phyloP scores from a whole-genome alignment of 371 early-diverging fungal genomes.

The Apophysomyces elegans region DNA sequence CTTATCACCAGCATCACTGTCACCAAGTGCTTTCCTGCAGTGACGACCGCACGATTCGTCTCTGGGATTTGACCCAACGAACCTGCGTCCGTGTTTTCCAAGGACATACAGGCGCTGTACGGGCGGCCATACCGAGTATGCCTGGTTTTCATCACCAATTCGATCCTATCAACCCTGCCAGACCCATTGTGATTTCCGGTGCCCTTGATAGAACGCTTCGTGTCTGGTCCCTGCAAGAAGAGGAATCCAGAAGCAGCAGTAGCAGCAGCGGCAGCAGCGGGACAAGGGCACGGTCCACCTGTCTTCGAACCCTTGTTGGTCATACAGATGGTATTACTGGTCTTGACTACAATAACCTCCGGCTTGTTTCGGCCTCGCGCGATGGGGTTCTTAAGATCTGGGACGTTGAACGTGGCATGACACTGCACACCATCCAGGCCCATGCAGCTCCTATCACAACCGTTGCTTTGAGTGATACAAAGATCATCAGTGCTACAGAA shows the following conservation, averaged over 20 bases:
- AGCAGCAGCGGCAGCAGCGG: not conserved
- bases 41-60: conserved; percentile 75
- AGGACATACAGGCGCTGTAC: conserved; percentile 81
- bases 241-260: conserved; percentile 21
- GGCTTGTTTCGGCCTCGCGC: conserved; percentile 84
- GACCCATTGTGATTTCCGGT: conserved; percentile 72
- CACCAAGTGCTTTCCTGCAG: conserved; percentile 68
- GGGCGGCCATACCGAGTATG: conserved; percentile 34
- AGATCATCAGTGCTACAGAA: conserved; percentile 80
- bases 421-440: conserved; percentile 68
- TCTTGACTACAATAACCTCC: conserved; percentile 80
- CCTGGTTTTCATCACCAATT: conserved; percentile 29
- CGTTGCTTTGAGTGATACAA: conserved; percentile 77
- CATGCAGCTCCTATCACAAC: conserved; percentile 67
- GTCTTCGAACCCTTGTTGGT: conserved; percentile 79
- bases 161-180: not conserved
- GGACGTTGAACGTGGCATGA: conserved; percentile 83
- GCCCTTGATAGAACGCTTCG: conserved; percentile 85
- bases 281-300: conserved; percentile 31
- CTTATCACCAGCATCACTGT: conserved; percentile 22
- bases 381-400: conserved; percentile 90
- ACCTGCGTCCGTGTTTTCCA: conserved; percentile 63
- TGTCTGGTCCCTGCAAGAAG: conserved; percentile 79
- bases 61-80: conserved; percentile 80
- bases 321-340: conserved; percentile 89